phyloP scores from a whole-genome alignment of 2,329 filamentous ascomycete genomes.

The Karstenula rhodostoma region DNA sequence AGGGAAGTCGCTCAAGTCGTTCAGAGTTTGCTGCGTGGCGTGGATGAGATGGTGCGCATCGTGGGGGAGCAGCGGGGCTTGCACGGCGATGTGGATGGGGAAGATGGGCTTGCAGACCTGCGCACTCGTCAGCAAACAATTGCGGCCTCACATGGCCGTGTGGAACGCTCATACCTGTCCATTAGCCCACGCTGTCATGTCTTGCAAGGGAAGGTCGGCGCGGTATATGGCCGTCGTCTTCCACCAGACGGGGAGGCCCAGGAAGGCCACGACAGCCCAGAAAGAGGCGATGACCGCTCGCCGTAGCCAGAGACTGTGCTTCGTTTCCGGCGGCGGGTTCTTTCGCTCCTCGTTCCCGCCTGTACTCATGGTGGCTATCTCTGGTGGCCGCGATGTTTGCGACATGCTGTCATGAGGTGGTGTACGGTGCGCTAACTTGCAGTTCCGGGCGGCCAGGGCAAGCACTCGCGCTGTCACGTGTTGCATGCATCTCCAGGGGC shows the following conservation, averaged over 20 bases:
- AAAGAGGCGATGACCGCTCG: slow-evolving; percentile 83
- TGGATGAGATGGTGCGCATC: slow-evolving; percentile 79
- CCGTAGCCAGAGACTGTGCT: slow-evolving; percentile 73
- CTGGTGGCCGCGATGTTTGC: background rate
- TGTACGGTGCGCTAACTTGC: background rate
- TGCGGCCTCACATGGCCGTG: background rate
- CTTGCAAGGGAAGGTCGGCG: slow-evolving; percentile 79
- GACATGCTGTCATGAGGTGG: background rate
- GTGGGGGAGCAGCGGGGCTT: slow-evolving; percentile 71
- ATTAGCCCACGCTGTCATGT: slow-evolving; percentile 92
- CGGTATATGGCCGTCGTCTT: slow-evolving; percentile 92
- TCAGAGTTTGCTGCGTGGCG: slow-evolving; percentile 84
- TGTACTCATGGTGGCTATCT: slow-evolving; percentile 1
- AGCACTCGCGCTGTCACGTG: slow-evolving; percentile 3
- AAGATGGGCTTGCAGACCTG: slow-evolving; percentile 90
- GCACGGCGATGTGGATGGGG: slow-evolving; percentile 81
- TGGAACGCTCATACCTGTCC: slow-evolving; percentile 71
- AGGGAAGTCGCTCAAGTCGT: slow-evolving; percentile 86
- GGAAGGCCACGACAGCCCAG: slow-evolving; percentile 82
- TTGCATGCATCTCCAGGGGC: background rate
- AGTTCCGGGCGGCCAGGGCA: background rate
- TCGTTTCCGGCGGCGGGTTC: slow-evolving; percentile 78
- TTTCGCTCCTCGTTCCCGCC: slow-evolving; percentile 19
- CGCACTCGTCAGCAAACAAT: slow-evolving; percentile 16
- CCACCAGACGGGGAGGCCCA: slow-evolving; percentile 96